Evolutionary conservation across 768 basidiomycete species (phyloP), one percentile per base, ranked within the genome.

Genomic region (Boletus rex-veris): DNA sequence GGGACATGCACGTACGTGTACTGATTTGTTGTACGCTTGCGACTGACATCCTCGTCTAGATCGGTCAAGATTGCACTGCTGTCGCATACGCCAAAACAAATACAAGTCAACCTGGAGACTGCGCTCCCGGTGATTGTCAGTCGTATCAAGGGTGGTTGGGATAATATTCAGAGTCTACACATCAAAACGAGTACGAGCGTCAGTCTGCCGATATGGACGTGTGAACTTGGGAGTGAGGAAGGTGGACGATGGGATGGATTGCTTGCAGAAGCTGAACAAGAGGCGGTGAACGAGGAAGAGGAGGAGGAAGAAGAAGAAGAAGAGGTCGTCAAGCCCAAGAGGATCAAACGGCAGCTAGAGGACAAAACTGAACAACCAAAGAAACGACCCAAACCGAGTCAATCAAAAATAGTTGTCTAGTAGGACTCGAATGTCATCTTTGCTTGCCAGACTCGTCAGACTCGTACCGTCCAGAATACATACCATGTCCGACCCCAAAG

Each of bases 141-240:
- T 52, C 77, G 78, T 45, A 81, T 98, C 64, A 83, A 83, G 53
- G 88, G 83, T 44, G 85, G 83, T 26, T 98, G 95, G 94, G 86
- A 88, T 49, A 97, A 98, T 70, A 76, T 98, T 48, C 92, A 95
- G 64, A 86, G 83, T 53, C 70, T 99, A 18, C 80, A 91, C 59
- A 83, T 99, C 74, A 98, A 98, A 73, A 96, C 93, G 2, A 90
- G 84, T 59, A 82, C 81, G 11, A 91, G 89, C 48, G 77, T 85
- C 33, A 83, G 86, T 59, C 72, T 99, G n/a, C 97, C 97, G 5
- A 85, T 99, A 65, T 99, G 94, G 92, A 81, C 77, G 19, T 90
- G 88, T 68, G 74, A 78, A 6, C 77, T 97, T n/a, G 83, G 84
- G 30, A 80, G 74, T 19, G 64, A 71, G 15, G 60, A 63, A 28